Base-by-base conservation (phyloP, 2,329 filamentous ascomycete genomes). In the Zasmidium angulare region DNA sequence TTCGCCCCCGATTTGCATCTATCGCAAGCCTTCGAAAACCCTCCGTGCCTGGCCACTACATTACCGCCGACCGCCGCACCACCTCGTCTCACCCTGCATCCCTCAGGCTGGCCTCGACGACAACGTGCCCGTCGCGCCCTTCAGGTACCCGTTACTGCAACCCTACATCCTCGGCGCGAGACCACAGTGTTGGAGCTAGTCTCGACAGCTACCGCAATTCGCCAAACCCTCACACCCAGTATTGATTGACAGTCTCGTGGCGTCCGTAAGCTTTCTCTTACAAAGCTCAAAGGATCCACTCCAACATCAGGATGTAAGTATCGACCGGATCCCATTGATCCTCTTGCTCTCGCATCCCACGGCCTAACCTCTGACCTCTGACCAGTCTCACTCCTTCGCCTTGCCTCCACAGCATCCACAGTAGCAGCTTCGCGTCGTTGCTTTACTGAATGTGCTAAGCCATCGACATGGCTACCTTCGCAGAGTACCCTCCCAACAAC, bases 381-480 rank as follows among this genome's bases (percentile, higher is more conserved):
- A 26, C 21, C 49, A 31, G 43, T 21, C 22, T 19, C 20, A 26
- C 36, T 19, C 9, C 36, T 43, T 17, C n/a, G 11, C 36, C 36
- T 43, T 48, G 29, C 6, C 46, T 20, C 21, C 43, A 6, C 53
- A 47, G 40, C 31, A 31, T n/a, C 20, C 19, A 17, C 21, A 48
- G 12, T 20, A 48, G 40, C 51, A 46, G 26, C 26, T 12, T 17
- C 22, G 23, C 7, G n/a, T 36, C 24, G 40, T 20, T 43, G 22
- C 29, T 29, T n/a, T 11, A 50, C 46, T 36, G 43, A n/a, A 48
- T 55, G 53, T 46, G 10, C 23, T 55, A 21, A 36, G 53, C 46
- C 24, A 36, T 36, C 48, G 56, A 19, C 54, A 73, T 73, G 71
- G 63, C 69, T 21, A 70, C 70, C 19, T 72, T 62, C 58, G 64